Conservation (phyloP, 2,329 filamentous ascomycete species). For the Alternaria sp. region DNA sequence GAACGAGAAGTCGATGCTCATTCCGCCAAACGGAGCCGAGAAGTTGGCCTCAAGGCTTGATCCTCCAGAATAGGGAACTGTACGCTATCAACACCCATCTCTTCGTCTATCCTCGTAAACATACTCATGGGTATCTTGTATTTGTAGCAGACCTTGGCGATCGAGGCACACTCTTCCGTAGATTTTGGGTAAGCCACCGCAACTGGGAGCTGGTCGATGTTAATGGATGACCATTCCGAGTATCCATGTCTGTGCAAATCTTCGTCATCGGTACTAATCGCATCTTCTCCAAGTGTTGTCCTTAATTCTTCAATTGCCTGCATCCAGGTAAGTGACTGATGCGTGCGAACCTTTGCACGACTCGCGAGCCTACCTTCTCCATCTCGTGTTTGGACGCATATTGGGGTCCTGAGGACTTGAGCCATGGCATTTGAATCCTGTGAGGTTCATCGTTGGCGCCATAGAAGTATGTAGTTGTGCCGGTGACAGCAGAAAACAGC, state of each 20-base stretch:
- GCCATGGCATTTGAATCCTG: conserved; percentile 38
- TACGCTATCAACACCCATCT: not conserved
- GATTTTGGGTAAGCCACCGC: conserved; percentile 70
- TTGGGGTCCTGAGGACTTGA: conserved; percentile 38
- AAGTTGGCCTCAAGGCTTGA: conserved; percentile 91
- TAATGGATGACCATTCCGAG: conserved; percentile 75
- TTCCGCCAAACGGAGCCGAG: conserved; percentile 82
- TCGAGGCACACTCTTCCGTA: conserved; percentile 70
- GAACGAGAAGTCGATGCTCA: conserved; percentile 86
- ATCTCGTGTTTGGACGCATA: conserved; percentile 62
- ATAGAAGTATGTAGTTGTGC: conserved; percentile 61
- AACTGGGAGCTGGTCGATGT: conserved; percentile 68
- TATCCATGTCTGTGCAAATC: conserved; percentile 71
- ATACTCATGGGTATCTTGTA: conserved; percentile 77
- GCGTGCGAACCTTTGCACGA: not conserved
- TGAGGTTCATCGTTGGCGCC: conserved; percentile 55
- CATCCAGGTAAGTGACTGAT: conserved; percentile 10
- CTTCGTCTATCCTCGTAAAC: conserved; percentile 3
- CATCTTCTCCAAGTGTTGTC: conserved; percentile 62
- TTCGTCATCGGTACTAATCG: conserved; percentile 70
- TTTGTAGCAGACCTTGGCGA: conserved; percentile 77
- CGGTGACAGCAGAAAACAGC: conserved; percentile 59
- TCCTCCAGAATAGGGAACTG: conserved; percentile 83
- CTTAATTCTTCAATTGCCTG: conserved; percentile 66
- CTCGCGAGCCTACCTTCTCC: conserved; percentile 54